Conservation (phyloP, 2,329 filamentous ascomycete genomes). For the Colletotrichum echinochloae region DNA sequence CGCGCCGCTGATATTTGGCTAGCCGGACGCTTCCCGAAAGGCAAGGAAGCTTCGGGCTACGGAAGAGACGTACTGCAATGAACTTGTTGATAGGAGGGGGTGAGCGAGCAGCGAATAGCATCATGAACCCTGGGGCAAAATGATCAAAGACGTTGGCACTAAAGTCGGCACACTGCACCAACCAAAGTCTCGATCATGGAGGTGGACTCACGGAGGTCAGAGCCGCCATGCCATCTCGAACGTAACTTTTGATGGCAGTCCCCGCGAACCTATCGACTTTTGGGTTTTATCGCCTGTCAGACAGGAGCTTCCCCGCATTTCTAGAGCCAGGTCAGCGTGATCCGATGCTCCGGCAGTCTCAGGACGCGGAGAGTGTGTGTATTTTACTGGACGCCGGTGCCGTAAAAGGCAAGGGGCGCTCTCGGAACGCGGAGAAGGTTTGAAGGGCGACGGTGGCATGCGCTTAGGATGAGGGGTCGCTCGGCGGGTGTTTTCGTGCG, state of each 20-base stretch:
- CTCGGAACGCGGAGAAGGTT: constrained; percentile 34
- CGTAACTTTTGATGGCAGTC: constrained; percentile 12
- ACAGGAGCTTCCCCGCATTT: constrained; percentile 37
- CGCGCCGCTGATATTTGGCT: constrained; percentile 2
- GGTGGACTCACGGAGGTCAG: constrained; percentile 9
- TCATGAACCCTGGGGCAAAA: not conserved
- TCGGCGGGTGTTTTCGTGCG: not conserved
- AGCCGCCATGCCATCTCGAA: constrained; percentile 19
- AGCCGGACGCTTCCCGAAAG: constrained; percentile 15
- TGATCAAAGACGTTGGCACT: constrained; percentile 5
- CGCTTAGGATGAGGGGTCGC: constrained; percentile 19
- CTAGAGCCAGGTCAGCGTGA: constrained; percentile 1
- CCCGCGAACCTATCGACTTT: constrained; percentile 20
- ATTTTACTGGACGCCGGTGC: no score
- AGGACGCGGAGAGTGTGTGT: constrained; percentile 29
- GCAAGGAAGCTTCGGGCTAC: not conserved
- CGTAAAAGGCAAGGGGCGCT: no score
- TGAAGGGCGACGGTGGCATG: constrained; percentile 1
- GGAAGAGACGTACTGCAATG: not conserved
- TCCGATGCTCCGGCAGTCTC: constrained; percentile 36
- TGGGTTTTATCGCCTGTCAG: constrained; percentile 18
- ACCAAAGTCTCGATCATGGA: not conserved
- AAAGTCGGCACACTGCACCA: constrained; percentile 17
- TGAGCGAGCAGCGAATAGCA: constrained; percentile 2
- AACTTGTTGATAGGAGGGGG: not conserved